Evolutionary conservation across 495 filamentous ascomycete genomes (phyloP), one percentile per base, ranked within the genome.

Genomic region (Lasiosphaeria ovina): DNA sequence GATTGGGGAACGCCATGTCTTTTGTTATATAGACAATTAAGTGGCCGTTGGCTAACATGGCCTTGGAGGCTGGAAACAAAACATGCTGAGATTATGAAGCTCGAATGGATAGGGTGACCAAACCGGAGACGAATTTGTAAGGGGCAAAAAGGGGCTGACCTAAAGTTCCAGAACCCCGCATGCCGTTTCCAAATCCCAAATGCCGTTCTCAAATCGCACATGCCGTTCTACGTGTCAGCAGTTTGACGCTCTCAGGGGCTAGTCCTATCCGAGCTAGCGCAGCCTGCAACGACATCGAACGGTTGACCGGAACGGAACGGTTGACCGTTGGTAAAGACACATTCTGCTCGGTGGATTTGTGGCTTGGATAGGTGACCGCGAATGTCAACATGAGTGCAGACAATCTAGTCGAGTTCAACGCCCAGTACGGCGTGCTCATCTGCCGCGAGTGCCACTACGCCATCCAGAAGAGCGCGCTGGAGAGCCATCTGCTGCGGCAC

Each of bases 391-490:
- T 47, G 12, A n/a, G 12, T n/a, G 16, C 8, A 47, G 4, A n/a
- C 45, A 34, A 9, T 10, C 54, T 74, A 3, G 66, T 75, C n/a
- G 54, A 68, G 40, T 75, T 74, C 51, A 53, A 72, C 38, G 62
- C 58, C 4, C 52, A 52, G 16, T 59, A 74, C 58, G 42, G 69
- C 36, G 64, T 75, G 4, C 60, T 75, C 2, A 75, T 75, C 47
- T 75, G 73, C 57, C 72, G 68, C 12, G 60, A 74, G 68, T 75
- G 73, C 60, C 62, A 70, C 47, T 75, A 75, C 64, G 73, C 73
- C 32, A 70, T 75, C 57, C 73, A 75, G 57, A 75, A 72, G 60
- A 70, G 60, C 62, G 73, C 73, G 4, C 31, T 75, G 7, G 44
- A 53, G 51, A 74, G 72, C 60, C 73, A 75, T 55, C 52, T 75